Evolutionary conservation across 441 rosid genomes (phyloP).

Genomic region (Jatropha podagrica): DNA sequence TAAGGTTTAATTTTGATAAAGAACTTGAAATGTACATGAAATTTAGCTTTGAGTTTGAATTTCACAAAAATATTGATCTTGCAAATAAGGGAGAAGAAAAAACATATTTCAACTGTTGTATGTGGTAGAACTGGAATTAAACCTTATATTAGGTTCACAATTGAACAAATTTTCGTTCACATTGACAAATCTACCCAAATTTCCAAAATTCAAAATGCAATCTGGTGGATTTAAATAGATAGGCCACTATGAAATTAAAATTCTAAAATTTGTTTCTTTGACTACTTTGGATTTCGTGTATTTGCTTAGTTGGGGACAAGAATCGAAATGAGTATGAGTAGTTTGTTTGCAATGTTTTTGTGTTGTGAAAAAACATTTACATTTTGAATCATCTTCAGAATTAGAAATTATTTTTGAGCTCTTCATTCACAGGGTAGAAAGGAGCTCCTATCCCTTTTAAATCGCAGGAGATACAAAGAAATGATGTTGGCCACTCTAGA

Average conservation of each 20-base stretch:
- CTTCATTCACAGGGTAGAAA: constrained; percentile 67
- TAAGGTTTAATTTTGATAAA: background rate
- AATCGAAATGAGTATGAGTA: background rate
- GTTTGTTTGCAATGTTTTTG: background rate
- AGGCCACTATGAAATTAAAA: background rate
- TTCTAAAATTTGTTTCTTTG: background rate
- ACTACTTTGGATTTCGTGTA: too few species aligned
- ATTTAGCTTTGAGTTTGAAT: background rate
- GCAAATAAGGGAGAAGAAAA: background rate
- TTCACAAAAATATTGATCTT: background rate
- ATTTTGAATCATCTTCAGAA: constrained; percentile 1
- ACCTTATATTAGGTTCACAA: background rate
- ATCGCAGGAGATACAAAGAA: constrained; percentile 80
- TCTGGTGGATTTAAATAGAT: background rate
- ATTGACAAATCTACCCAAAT: background rate
- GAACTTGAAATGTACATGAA: constrained; percentile 4
- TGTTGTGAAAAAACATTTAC: background rate
- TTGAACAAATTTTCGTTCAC: background rate
- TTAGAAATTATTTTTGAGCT: background rate
- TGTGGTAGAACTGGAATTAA: background rate
- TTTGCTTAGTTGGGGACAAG: background rate
- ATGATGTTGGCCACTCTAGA: constrained; percentile 81
- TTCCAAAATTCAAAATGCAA: background rate
- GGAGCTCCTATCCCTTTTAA: constrained; percentile 75
- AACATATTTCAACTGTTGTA: background rate